These are phyloP conservation scores for Wolfiporia cocos DNA, from an alignment of 1,284 basidiomycete species.

Conservation along the genomic window DNA sequence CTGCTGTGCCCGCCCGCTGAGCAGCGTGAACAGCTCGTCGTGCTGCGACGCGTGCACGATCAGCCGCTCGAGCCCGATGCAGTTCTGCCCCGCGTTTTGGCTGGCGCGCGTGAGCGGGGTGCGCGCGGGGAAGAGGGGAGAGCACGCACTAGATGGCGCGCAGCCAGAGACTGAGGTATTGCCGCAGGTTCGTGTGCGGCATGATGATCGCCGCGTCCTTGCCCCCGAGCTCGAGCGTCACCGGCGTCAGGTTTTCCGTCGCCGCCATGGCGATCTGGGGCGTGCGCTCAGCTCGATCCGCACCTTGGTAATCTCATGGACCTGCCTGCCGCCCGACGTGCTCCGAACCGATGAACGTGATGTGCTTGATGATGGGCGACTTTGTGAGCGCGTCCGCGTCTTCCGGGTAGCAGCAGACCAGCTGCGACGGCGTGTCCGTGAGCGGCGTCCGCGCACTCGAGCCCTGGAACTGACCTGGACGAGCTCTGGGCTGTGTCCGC, in stretches of 20 bases:
- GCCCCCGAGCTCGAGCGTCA: constrained; percentile 87
- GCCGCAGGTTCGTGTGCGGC: constrained; percentile 64
- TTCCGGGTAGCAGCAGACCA: constrained; percentile 87
- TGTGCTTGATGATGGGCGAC: constrained; percentile 76
- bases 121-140: background rate
- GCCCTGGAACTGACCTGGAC: constrained; percentile 52
- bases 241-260: constrained; percentile 80
- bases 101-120: constrained; percentile 31
- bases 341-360: constrained; percentile 92
- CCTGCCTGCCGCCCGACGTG: constrained; percentile 76
- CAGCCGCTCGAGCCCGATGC: constrained; percentile 92
- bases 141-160: constrained; percentile 78
- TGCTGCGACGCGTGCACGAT: constrained; percentile 79
- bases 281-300: background rate
- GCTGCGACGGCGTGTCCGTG: constrained; percentile 26
- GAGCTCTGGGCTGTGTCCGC: constrained; percentile 76
- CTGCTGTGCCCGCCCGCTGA: constrained; percentile 57
- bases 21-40: constrained; percentile 61
- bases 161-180: constrained; percentile 74
- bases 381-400: constrained; percentile 79
- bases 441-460: background rate
- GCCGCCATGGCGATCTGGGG: constrained; percentile 74
- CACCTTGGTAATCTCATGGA: background rate
- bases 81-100: constrained; percentile 94
- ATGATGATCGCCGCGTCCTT: constrained; percentile 79